phyloP scores from a whole-genome alignment of 2,329 filamentous ascomycete genomes.

The Penicillium glabrum region DNA sequence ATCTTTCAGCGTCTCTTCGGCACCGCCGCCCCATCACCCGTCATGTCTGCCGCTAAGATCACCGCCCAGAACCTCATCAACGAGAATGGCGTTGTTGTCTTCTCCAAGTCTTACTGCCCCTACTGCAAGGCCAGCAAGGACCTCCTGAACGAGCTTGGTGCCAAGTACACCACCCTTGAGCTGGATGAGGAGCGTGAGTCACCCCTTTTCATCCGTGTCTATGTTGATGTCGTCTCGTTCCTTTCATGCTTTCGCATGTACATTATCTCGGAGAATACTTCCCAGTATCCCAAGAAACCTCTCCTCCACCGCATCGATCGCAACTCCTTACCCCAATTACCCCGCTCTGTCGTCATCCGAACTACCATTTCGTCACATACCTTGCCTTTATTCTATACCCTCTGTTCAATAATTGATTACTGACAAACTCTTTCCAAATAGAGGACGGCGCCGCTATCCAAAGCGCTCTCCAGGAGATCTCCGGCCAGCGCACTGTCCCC shows the following conservation, averaged over 20 bases:
- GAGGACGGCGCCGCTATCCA: conserved; percentile 83
- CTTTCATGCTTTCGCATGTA: neutral
- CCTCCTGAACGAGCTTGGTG: conserved; percentile 67
- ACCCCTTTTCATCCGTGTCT: neutral
- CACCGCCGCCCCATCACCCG: conserved; percentile 56
- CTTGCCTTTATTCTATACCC: too few relatives aligned
- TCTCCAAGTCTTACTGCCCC: conserved; percentile 96
- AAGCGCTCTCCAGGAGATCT: conserved; percentile 75
- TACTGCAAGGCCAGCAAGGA: conserved; percentile 83
- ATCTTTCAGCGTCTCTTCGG: conserved; percentile 72
- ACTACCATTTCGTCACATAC: neutral
- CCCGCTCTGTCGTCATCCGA: neutral
- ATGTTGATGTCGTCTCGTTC: neutral
- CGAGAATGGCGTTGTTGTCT: conserved; percentile 87
- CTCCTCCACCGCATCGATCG: neutral
- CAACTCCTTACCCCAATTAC: neutral
- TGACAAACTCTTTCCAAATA: conserved; percentile 35
- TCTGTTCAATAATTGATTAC: neutral
- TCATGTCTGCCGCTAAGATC: conserved; percentile 78
- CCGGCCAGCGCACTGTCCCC: conserved; percentile 82
- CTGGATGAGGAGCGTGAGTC: conserved; percentile 78
- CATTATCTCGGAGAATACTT: neutral
- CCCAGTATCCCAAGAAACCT: neutral
- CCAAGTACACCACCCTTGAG: conserved; percentile 75
- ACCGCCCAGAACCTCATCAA: conserved; percentile 87